Percentiles rank a stretch among this genome's conserved stretches.
phyloP scores from a whole-genome alignment of 1,139 yeast species.

The Suhomyces kunorum region DNA sequence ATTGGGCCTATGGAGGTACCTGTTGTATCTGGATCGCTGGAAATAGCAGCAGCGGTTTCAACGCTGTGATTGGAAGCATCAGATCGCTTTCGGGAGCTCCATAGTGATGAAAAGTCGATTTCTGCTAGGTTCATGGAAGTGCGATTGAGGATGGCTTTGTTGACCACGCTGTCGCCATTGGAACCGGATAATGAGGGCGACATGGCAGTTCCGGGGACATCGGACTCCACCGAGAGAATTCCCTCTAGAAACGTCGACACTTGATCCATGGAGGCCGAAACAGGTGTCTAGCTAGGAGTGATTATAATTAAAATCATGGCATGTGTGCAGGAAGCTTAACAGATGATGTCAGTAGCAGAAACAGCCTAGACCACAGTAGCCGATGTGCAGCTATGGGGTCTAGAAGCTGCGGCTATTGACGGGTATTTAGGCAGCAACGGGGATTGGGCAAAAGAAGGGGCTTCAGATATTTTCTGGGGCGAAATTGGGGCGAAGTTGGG shows the following conservation, averaged over 20 bases:
- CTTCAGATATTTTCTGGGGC: too few relatives aligned
- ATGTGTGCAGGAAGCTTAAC: neutral
- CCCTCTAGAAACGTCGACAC: conserved; percentile 26
- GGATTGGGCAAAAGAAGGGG: too few relatives aligned
- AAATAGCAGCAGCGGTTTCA: too few relatives aligned
- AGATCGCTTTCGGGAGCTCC: conserved; percentile 12
- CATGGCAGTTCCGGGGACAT: conserved; percentile 2
- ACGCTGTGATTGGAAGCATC: neutral
- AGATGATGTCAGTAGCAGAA: too few relatives aligned
- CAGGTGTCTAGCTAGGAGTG: neutral
- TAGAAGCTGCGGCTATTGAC: too few relatives aligned
- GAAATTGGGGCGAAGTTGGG: too few relatives aligned
- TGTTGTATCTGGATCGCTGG: neutral
- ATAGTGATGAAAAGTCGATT: conserved; percentile 15
- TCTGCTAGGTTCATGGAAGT: conserved; percentile 7
- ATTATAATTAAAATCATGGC: too few relatives aligned
- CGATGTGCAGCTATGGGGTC: too few relatives aligned
- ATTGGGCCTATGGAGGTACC: neutral
- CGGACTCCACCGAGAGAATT: conserved; percentile 21
- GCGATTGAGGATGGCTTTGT: conserved; percentile 7
- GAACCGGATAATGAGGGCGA: conserved; percentile 6
- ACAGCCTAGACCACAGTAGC: too few relatives aligned
- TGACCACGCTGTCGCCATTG: conserved; percentile 9
- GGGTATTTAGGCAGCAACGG: too few relatives aligned
- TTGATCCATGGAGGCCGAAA: conserved; percentile 20